Conservation (phyloP, 257 asterid genomes). For the Apocynum venetum region DNA sequence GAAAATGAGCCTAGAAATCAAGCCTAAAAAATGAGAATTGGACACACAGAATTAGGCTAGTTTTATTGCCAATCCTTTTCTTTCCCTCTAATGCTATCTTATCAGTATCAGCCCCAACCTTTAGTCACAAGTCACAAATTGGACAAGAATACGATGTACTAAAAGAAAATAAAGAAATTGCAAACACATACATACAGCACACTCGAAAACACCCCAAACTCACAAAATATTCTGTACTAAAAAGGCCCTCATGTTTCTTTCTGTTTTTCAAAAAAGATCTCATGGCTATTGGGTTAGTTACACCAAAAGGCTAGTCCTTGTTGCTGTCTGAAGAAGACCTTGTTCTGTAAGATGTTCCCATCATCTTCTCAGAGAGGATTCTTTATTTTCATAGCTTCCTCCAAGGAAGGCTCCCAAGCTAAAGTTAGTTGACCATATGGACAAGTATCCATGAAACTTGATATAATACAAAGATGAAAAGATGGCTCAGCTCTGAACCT, state of each 20-base stretch:
- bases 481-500: conserved; percentile 7
- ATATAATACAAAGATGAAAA: not conserved
- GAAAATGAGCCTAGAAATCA: too few species aligned
- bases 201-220: conserved; percentile 17
- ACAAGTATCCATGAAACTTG: not conserved
- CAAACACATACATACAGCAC: conserved; percentile 14
- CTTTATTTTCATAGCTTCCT: conserved; percentile 16
- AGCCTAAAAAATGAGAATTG: too few species aligned
- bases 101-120: conserved; percentile 18
- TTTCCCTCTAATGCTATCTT: not conserved
- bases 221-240: conserved; percentile 9
- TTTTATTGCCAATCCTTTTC: not conserved
- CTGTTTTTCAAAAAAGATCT: not conserved
- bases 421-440: conserved; percentile 1
- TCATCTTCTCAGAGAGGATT: not conserved
- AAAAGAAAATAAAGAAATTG: not conserved
- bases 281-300: conserved; percentile 2
- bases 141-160: conserved; percentile 3
- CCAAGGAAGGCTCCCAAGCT: conserved; percentile 12
- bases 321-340: not conserved
- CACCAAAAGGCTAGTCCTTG: not conserved
- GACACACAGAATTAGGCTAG: too few species aligned
- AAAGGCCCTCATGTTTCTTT: too few species aligned
- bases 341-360: not conserved
- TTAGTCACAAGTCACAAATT: conserved; percentile 11